Base-by-base conservation (phyloP, 2,329 filamentous ascomycete genomes). In the Dryadomyces quercivorus region DNA sequence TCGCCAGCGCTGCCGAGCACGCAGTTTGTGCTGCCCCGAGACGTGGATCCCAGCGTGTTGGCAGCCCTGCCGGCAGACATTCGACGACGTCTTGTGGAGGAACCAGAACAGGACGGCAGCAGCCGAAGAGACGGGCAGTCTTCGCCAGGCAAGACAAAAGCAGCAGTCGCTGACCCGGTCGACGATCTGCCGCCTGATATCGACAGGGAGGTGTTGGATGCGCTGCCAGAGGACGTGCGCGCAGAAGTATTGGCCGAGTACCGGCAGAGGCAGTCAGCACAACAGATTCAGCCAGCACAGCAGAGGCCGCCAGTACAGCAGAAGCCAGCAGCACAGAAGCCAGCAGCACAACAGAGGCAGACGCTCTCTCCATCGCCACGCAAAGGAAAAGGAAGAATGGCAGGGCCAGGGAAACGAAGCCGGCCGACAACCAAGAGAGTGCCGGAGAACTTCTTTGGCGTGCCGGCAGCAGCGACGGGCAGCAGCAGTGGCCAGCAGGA, bases 11-110 rank as follows among this genome's bases (percentile, higher is more conserved):
- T 59, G 15, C n/a, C 82, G 3, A 89, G 92, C 2, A 95, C 92
- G 0, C 93, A 98, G 63, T 98, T 98, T 63, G 81, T 97, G 49
- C 75, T 98, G 61, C 93, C 93, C 0, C 80, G 80, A 1, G 88
- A 95, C 60, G 78, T 87, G 2, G 93, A 98, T 64, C 83, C 85
- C 0, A 74, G 77, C n/a, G 85, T 95, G 0, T 69, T 97, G 3
- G 86, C 86, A 1, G 90, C 94, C 63, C 75, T 98, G 3, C 92
- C 92, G 0, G 75, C 75, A 36, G 88, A 95, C 64, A 95, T 97
- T 59, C 80, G 88, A 57, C 82, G 81, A 36, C 88, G 81, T 63
- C 75, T 97, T 10, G 75, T 86, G 58, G 77, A 77, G 9, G 84
- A 85, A 62, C 73, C 70, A 59, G 50, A 50, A 10, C 58, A 67